A percentile compares a stretch with the other conserved stretches of the same genome.
phyloP scores from a whole-genome alignment of 306 rosid genomes.

The Hylodesmum podocarpum region DNA sequence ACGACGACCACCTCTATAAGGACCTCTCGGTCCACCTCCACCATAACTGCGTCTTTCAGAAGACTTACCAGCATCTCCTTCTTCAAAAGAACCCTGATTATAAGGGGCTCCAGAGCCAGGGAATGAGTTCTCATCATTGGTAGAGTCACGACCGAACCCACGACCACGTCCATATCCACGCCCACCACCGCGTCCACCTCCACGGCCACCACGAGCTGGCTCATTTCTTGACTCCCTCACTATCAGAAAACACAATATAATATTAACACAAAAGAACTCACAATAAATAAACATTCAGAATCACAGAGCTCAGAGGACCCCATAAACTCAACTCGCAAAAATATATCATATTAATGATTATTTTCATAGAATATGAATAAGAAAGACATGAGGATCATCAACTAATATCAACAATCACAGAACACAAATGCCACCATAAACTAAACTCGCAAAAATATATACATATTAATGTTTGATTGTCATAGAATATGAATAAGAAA shows the following conservation, averaged over 20 bases:
- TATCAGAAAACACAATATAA: too few species aligned
- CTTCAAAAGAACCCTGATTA: conserved; percentile 58
- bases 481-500: neutral
- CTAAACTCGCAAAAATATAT: too few species aligned
- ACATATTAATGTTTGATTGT: too few species aligned
- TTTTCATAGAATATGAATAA: too few species aligned
- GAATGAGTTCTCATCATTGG: conserved; percentile 53
- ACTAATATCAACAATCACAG: too few species aligned
- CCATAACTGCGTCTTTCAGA: conserved; percentile 68
- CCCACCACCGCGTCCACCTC: conserved; percentile 62
- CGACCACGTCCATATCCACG: conserved; percentile 56
- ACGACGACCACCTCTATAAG: conserved; percentile 74
- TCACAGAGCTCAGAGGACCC: too few species aligned
- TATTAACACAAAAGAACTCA: too few species aligned
- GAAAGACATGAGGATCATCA: too few species aligned
- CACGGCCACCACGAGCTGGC: conserved; percentile 69
- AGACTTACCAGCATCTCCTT: conserved; percentile 56
- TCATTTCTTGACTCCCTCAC: conserved; percentile 85
- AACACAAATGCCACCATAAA: too few species aligned
- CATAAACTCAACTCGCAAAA: too few species aligned
- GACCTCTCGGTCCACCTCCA: conserved; percentile 65
- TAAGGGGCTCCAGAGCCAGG: conserved; percentile 36
- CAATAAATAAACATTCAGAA: too few species aligned
- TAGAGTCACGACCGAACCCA: conserved; percentile 41
- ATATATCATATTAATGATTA: too few species aligned